Conservation (phyloP, 1,284 basidiomycete genomes). For the Puccinia horiana region DNA sequence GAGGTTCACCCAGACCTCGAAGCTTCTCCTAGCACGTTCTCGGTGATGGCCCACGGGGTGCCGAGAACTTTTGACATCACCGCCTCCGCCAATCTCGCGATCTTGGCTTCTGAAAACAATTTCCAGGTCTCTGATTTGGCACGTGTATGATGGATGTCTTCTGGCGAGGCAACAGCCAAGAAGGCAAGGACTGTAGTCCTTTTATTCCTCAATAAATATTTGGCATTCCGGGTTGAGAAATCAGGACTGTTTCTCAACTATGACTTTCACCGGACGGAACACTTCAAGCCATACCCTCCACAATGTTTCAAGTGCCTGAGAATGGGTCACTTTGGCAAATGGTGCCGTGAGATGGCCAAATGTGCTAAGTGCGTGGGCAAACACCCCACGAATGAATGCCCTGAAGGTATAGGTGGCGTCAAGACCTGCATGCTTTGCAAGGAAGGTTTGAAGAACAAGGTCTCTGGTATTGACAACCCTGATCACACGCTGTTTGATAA, state of each 20-base stretch:
- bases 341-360: neutral
- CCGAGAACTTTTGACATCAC: neutral
- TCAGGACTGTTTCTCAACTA: neutral
- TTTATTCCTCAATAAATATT: neutral
- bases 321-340: constrained; percentile 2
- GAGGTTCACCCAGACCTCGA: neutral
- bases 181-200: neutral
- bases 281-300: neutral
- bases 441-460: neutral
- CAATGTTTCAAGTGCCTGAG: neutral
- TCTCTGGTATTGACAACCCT: no score
- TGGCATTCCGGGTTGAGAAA: neutral
- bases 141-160: neutral
- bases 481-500: no score
- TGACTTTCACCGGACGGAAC: neutral
- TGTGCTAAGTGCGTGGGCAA: neutral
- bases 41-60: no score
- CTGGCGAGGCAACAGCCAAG: neutral
- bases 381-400: neutral
- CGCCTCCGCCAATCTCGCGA: neutral
- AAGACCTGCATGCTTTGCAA: neutral
- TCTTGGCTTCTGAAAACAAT: neutral
- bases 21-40: neutral
- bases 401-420: neutral
- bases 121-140: neutral